Evolutionary conservation across 108 stramenopile genomes (phyloP).

Genomic region (Nannochloropsis gaditana): DNA sequence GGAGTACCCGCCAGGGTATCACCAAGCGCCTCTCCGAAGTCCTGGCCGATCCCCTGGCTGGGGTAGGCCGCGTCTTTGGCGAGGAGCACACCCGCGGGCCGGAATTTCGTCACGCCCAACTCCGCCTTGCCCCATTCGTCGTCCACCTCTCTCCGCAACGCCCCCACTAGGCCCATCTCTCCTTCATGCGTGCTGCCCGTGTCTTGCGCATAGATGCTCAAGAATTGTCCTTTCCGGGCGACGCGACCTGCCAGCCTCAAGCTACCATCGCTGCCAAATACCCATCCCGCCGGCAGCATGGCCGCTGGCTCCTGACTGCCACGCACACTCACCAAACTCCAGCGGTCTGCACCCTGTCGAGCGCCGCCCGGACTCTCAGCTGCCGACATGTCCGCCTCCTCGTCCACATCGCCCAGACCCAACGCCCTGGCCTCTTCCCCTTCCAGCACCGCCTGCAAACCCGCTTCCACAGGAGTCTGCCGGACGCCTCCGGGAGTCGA

Average conservation of each 20-base stretch:
- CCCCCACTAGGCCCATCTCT: background rate
- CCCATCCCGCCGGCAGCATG: background rate
- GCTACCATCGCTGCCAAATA: background rate
- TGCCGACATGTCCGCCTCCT: background rate
- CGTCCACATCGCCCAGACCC: background rate
- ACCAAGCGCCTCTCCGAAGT: background rate
- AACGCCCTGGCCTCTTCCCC: background rate
- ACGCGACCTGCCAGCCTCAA: background rate
- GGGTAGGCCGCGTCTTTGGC: background rate
- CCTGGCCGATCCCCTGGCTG: background rate
- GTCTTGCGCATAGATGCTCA: background rate
- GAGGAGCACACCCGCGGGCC: background rate
- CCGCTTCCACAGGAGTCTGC: background rate
- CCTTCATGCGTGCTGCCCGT: background rate
- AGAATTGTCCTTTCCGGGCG: background rate
- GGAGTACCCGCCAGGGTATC: background rate
- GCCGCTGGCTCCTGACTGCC: background rate
- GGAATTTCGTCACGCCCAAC: constrained; percentile 6
- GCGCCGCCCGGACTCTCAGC: background rate
- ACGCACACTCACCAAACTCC: constrained; percentile 17
- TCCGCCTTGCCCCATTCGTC: background rate
- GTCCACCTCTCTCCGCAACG: background rate
- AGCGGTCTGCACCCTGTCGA: background rate
- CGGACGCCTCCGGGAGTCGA: background rate
- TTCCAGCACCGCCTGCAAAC: background rate